These are phyloP conservation scores for Fusarium concolor DNA, from an alignment of 2,329 filamentous ascomycete genomes.

Conservation along the genomic window DNA sequence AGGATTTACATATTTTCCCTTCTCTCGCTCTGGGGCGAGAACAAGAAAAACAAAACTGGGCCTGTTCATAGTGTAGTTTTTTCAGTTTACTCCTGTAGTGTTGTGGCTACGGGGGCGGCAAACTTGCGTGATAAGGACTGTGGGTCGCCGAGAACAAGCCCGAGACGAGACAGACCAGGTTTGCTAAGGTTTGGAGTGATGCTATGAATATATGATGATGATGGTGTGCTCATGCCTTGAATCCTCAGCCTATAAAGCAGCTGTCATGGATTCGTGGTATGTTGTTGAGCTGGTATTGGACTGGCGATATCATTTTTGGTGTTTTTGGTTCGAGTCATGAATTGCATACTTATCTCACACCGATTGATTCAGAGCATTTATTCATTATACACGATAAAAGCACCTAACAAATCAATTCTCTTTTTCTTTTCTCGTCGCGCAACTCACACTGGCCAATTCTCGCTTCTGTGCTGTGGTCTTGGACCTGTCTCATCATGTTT, in stretches of 20 bases:
- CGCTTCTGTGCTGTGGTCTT: constrained; percentile 10
- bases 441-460: constrained; percentile 15
- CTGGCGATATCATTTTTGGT: constrained; percentile 35
- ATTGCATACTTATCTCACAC: background rate
- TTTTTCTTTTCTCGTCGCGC: background rate
- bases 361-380: background rate
- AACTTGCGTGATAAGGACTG: constrained; percentile 45
- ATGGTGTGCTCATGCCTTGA: constrained; percentile 27
- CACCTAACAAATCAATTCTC: background rate
- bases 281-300: constrained; percentile 16
- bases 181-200: constrained; percentile 15
- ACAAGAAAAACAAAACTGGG: constrained; percentile 46
- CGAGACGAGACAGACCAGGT: constrained; percentile 41
- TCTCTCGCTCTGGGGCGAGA: constrained; percentile 38
- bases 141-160: constrained; percentile 49
- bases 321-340: constrained; percentile 28
- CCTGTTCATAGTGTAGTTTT: constrained; percentile 33
- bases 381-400: background rate
- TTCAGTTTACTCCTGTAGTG: constrained; percentile 1
- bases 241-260: constrained; percentile 1
- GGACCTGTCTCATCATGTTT: constrained; percentile 21
- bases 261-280: constrained; percentile 22
- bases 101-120: constrained; percentile 33
- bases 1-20: constrained; percentile 31
- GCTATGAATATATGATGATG: constrained; percentile 32